Conservation (phyloP, 2,329 filamentous ascomycete genomes). For the Colletotrichum lini region DNA sequence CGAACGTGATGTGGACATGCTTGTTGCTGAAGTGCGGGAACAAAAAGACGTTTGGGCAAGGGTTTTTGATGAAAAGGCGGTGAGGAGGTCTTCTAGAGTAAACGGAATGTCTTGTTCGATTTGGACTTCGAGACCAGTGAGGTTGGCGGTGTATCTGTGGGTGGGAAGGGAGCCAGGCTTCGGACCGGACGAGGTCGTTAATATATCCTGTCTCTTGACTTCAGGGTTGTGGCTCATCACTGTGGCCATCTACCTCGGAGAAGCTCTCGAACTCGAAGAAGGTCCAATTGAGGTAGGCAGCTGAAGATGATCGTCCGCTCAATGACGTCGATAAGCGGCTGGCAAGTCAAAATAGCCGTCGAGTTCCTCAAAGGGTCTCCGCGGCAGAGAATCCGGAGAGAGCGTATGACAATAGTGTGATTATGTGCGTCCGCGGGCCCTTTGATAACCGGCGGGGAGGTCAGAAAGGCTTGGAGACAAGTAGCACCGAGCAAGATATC, state of each 20-base stretch:
- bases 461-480: conserved; percentile 9
- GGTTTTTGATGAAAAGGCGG: conserved; percentile 5
- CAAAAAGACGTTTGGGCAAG: conserved; percentile 3
- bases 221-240: conserved; percentile 11
- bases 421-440: conserved; percentile 20
- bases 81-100: conserved; percentile 28
- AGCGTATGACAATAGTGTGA: conserved; percentile 23
- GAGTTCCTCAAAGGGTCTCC: not conserved
- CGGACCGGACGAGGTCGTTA: conserved; percentile 11
- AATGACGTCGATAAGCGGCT: conserved; percentile 24
- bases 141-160: conserved; percentile 21
- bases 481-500: conserved; percentile 7
- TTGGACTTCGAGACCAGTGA: not conserved
- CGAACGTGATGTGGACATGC: conserved; percentile 51
- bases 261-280: not conserved
- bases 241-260: not conserved
- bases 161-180: not conserved
- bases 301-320: not conserved
- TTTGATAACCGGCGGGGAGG: conserved; percentile 2
- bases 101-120: conserved; percentile 9
- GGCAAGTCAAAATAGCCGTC: conserved; percentile 29
- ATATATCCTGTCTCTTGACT: conserved; percentile 23
- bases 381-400: conserved; percentile 10
- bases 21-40: conserved; percentile 9
- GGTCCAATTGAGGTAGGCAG: conserved; percentile 3